phyloP scores from a whole-genome alignment of 805 yeast species.

The Candida rishiriensis region DNA sequence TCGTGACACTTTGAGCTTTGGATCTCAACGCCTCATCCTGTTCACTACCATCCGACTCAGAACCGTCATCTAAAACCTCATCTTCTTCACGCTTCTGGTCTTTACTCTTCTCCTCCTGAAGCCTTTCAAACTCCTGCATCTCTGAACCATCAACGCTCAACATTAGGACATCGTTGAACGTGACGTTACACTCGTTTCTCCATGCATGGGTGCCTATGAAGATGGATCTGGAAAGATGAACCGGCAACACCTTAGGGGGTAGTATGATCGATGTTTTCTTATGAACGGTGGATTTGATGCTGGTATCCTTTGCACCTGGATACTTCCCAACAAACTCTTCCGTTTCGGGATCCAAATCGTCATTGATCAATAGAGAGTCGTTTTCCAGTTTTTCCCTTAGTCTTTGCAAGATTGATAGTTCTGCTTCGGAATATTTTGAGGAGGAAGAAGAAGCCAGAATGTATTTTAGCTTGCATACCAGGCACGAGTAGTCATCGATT shows the following conservation, averaged over 20 bases:
- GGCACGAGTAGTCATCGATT: conserved; percentile 76
- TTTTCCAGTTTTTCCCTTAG: conserved; percentile 34
- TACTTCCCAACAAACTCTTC: conserved; percentile 45
- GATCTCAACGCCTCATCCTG: conserved; percentile 2
- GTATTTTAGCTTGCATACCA: conserved; percentile 54
- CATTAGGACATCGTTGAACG: conserved; percentile 52
- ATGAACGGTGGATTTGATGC: conserved; percentile 59
- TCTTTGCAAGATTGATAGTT: conserved; percentile 30
- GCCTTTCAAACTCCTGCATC: conserved; percentile 16
- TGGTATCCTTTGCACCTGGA: conserved; percentile 15
- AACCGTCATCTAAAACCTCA: conserved; percentile 32
- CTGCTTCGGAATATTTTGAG: conserved; percentile 20
- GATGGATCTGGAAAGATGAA: conserved; percentile 86
- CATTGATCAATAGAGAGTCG: conserved; percentile 49
- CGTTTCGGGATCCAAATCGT: conserved; percentile 52
- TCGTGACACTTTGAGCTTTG: neutral
- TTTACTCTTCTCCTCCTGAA: conserved; percentile 1
- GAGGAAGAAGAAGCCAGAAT: conserved; percentile 34
- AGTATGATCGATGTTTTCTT: conserved; percentile 57
- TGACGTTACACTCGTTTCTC: conserved; percentile 71
- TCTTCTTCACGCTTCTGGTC: conserved; percentile 26
- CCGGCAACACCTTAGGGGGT: conserved; percentile 66
- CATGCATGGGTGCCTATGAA: conserved; percentile 62
- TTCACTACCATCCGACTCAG: conserved; percentile 16
- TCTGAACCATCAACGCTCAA: conserved; percentile 41